Evolutionary conservation across 1,284 basidiomycete genomes (phyloP).

Genomic region (Fomitopsis betulina): DNA sequence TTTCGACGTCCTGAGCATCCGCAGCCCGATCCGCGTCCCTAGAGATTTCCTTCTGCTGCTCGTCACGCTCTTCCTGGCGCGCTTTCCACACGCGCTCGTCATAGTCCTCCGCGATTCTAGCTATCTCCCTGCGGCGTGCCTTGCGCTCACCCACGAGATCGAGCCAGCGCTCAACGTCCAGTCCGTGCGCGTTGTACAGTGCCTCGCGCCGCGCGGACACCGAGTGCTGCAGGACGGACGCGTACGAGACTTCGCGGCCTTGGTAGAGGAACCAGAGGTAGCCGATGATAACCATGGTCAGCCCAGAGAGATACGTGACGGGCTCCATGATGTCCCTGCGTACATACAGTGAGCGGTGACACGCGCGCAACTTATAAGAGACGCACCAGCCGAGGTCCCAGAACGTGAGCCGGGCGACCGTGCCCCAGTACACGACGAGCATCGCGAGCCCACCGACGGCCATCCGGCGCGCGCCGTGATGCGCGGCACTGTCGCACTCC

Average conservation of each 20-base stretch:
- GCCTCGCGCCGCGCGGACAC: constrained; percentile 53
- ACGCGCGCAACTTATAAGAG: too few species aligned
- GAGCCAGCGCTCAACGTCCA: constrained; percentile 59
- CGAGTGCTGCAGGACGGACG: constrained; percentile 52
- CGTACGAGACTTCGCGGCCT: constrained; percentile 66
- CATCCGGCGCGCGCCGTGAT: constrained; percentile 49
- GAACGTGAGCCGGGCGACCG: constrained; percentile 60
- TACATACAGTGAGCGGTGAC: not conserved
- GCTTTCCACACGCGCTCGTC: constrained; percentile 34
- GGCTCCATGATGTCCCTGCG: constrained; percentile 68
- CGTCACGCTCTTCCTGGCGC: constrained; percentile 25
- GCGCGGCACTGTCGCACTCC: constrained; percentile 53
- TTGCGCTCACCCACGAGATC: constrained; percentile 52
- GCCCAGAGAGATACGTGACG: constrained; percentile 58
- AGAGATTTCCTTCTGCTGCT: constrained; percentile 3
- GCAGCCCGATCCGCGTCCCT: not conserved
- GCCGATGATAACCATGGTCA: constrained; percentile 54
- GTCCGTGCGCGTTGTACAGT: constrained; percentile 53
- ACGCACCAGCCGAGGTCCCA: constrained; percentile 55
- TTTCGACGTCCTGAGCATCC: not conserved
- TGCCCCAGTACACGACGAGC: constrained; percentile 59
- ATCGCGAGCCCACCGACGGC: constrained; percentile 55
- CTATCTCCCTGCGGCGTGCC: constrained; percentile 47
- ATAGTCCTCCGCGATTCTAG: constrained; percentile 59
- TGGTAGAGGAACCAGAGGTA: constrained; percentile 64